These are phyloP conservation scores for Daldinia sp. DNA, from an alignment of 2,329 filamentous ascomycete species.

Conservation along the genomic window DNA sequence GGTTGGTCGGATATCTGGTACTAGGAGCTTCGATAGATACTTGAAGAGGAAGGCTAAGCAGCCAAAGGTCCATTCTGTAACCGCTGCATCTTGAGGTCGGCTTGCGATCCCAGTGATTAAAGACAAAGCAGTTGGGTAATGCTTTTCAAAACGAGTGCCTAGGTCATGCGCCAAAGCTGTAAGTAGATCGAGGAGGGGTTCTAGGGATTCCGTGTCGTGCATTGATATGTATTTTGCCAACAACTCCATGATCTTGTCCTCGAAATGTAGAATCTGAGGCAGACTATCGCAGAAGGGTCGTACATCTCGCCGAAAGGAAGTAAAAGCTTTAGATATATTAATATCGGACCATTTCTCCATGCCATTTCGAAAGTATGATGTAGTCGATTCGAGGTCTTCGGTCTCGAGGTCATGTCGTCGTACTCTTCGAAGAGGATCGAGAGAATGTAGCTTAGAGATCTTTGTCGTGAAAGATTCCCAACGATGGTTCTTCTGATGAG, in stretches of 20 bases:
- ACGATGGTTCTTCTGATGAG: slow-evolving; percentile 83
- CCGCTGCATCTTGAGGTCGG: slow-evolving; percentile 81
- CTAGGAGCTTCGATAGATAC: slow-evolving; percentile 88
- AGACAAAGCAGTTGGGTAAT: slow-evolving; percentile 81
- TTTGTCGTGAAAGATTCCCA: slow-evolving; percentile 94
- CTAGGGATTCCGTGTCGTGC: slow-evolving; percentile 82
- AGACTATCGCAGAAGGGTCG: slow-evolving; percentile 87
- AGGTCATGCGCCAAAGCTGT: slow-evolving; percentile 96
- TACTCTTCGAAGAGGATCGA: slow-evolving; percentile 92
- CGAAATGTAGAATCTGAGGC: slow-evolving; percentile 90
- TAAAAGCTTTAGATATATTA: slow-evolving; percentile 87
- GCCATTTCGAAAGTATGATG: slow-evolving; percentile 88
- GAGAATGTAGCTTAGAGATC: slow-evolving; percentile 86
- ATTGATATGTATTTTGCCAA: slow-evolving; percentile 81
- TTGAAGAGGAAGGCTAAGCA: slow-evolving; percentile 97
- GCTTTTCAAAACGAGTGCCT: slow-evolving; percentile 86
- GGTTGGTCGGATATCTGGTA: slow-evolving; percentile 86
- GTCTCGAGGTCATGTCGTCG: slow-evolving; percentile 86
- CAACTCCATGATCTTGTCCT: slow-evolving; percentile 83
- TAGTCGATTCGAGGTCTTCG: slow-evolving; percentile 78
- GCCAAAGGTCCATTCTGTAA: slow-evolving; percentile 98
- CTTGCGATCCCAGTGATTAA: slow-evolving; percentile 83
- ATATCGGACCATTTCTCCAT: slow-evolving; percentile 91
- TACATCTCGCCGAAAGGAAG: slow-evolving; percentile 79
- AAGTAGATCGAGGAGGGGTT: slow-evolving; percentile 88